Base-by-base conservation (phyloP, 2,329 filamentous ascomycete genomes). In the Alternaria consortialis region DNA sequence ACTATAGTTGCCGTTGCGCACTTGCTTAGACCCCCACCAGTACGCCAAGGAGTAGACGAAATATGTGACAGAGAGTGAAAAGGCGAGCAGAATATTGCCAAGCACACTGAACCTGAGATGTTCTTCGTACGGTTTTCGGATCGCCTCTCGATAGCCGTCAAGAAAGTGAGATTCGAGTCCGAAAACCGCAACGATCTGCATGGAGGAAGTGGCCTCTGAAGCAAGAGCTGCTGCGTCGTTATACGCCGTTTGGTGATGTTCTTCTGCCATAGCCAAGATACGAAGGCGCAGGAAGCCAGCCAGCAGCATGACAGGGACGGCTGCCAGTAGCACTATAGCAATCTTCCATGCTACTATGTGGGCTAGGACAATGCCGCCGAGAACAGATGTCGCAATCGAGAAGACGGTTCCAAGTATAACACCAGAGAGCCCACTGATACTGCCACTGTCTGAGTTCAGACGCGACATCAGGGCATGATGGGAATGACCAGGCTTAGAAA, bases 151-250 rank as follows among this genome's bases (percentile, higher is more conserved):
- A 55, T 83, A 83, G 11, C 73, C 60, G 13, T 72, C 62, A 17
- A 81, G 67, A 15, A 82, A 75, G 40, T 79, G 73, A 7, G 73
- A 66, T 60, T 83, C 81, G 7, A 81, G 70, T 7, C 80, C 79
- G 11, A 83, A 77, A 1, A 80, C 76, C 3, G 80, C 78, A 13
- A 83, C 84, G 29, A 90, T 91, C 67, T 88, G 87, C 75, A 90
- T 88, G 1, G 85, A 86, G 53, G 86, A 84, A 51, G 90, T 87
- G 1, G 89, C 88, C 67, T 92, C 90, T 6, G 88, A 87, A 1
- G 88, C 88, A 53, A 91, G 84, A 5, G 85, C 84, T 15, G 89
- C 86, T 2, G 90, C 88, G 43, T 84, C 84, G 7, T 86, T 84
- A 66, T 90, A 92, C 2, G 90, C 88, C 25, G 84, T 85, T 40